phyloP scores from a whole-genome alignment of 768 basidiomycete species.

The Mrakia blollopis region DNA sequence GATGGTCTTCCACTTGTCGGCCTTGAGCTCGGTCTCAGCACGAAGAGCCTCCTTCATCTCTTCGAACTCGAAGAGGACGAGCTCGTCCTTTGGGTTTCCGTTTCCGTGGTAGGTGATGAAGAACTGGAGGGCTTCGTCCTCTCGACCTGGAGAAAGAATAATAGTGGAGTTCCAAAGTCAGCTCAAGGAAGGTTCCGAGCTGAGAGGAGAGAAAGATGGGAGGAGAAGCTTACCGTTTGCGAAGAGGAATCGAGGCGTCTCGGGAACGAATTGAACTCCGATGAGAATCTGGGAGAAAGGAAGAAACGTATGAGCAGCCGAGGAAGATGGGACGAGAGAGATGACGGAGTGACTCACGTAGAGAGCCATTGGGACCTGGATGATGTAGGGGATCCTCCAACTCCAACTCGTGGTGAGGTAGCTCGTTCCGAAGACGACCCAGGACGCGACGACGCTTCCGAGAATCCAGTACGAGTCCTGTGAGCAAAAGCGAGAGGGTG shows the following conservation, averaged over 20 bases:
- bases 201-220: not conserved
- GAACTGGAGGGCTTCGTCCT: conserved; percentile 43
- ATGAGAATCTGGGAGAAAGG: conserved; percentile 37
- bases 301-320: not conserved
- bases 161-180: not conserved
- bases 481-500: not conserved
- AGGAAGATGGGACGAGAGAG: not conserved
- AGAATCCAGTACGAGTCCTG: conserved; percentile 46
- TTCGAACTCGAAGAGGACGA: conserved; percentile 46
- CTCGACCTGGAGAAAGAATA: conserved; percentile 32
- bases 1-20: conserved; percentile 43
- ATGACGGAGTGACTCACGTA: conserved; percentile 35
- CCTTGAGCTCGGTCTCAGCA: conserved; percentile 42
- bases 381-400: conserved; percentile 45
- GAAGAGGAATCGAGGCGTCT: conserved; percentile 45
- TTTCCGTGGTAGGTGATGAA: conserved; percentile 45
- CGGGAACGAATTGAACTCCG: conserved; percentile 46
- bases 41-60: conserved; percentile 45
- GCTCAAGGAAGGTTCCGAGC: not conserved
- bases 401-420: conserved; percentile 42
- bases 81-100: conserved; percentile 42
- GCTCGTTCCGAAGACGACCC: conserved; percentile 41
- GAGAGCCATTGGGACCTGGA: conserved; percentile 43
- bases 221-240: conserved; percentile 32
- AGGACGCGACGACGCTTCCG: conserved; percentile 43